Percentiles rank a stretch among this genome's conserved stretches.
Evolutionary conservation across 352 stramenopile genomes (phyloP).

Genomic region (Globisporangium recalcitrans): DNA sequence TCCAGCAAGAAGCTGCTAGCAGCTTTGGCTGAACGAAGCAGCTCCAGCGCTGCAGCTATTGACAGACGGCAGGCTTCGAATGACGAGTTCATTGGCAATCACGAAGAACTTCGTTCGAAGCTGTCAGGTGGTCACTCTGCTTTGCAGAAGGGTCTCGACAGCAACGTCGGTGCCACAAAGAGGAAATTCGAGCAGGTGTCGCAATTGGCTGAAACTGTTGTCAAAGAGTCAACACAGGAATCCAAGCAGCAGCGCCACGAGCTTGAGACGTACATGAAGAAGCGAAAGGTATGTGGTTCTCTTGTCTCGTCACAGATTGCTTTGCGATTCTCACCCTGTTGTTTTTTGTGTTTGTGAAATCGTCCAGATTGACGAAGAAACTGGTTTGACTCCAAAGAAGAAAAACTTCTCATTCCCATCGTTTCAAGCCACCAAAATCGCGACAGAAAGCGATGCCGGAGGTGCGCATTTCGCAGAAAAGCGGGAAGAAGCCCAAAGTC

Average conservation of each 20-base stretch:
- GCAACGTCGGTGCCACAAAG: slow-evolving; percentile 29
- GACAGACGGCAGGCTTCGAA: slow-evolving; percentile 22
- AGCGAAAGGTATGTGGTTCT: slow-evolving; percentile 31
- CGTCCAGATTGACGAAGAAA: slow-evolving; percentile 29
- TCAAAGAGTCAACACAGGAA: slow-evolving; percentile 23
- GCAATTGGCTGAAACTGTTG: slow-evolving; percentile 21
- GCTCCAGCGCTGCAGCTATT: slow-evolving; percentile 12
- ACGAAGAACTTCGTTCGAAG: slow-evolving; percentile 25
- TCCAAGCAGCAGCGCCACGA: slow-evolving; percentile 30
- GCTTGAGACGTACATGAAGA: slow-evolving; percentile 44
- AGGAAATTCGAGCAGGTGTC: slow-evolving; percentile 23
- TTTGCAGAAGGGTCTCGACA: slow-evolving; percentile 27
- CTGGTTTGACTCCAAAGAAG: slow-evolving; percentile 42
- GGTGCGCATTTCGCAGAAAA: slow-evolving; percentile 1
- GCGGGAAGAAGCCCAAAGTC: background rate
- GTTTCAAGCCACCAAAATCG: slow-evolving; percentile 38
- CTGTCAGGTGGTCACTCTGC: slow-evolving; percentile 22
- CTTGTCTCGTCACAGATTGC: background rate
- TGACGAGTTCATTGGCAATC: slow-evolving; percentile 23
- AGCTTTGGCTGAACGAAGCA: slow-evolving; percentile 25
- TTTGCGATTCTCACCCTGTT: background rate
- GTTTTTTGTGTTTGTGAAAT: background rate
- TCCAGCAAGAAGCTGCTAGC: slow-evolving; percentile 12
- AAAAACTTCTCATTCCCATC: slow-evolving; percentile 31
- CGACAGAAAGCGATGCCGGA: background rate